Conservation (phyloP, 768 basidiomycete genomes). For the Trametes cinnabarina region DNA sequence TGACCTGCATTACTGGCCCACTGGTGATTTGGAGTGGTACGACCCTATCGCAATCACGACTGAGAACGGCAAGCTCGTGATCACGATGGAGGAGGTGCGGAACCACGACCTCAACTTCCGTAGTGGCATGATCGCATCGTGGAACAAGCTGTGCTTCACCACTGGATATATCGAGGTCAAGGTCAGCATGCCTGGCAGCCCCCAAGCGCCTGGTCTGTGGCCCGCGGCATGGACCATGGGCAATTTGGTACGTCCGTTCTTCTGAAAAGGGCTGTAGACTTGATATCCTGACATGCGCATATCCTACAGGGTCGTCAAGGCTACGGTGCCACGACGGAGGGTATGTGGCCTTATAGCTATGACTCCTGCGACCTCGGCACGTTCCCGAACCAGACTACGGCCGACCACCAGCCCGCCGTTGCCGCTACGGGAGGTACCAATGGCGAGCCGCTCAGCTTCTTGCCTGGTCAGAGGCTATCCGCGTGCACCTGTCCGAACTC, state of each 20-base stretch:
- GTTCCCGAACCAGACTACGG: conserved; percentile 72
- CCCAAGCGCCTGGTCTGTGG: conserved; percentile 72
- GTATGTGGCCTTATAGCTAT: conserved; percentile 80
- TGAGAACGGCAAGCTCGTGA: conserved; percentile 69
- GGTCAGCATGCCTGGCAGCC: conserved; percentile 70
- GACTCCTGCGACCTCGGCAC: conserved; percentile 86
- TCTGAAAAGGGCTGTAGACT: conserved; percentile 20
- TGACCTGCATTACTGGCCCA: conserved; percentile 83
- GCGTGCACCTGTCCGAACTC: conserved; percentile 84
- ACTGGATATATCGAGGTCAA: conserved; percentile 87
- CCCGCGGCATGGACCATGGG: conserved; percentile 87
- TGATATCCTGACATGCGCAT: too few species aligned
- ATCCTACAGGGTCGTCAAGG: conserved; percentile 68
- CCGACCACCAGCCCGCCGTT: conserved; percentile 55
- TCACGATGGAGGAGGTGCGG: conserved; percentile 69
- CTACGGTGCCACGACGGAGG: conserved; percentile 88
- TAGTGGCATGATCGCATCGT: conserved; percentile 79
- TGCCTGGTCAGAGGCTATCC: conserved; percentile 84
- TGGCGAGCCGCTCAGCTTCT: conserved; percentile 64
- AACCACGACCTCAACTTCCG: conserved; percentile 83
- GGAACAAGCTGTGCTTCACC: conserved; percentile 96
- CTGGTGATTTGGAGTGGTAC: conserved; percentile 85
- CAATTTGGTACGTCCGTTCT: conserved; percentile 45
- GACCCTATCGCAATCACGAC: conserved; percentile 65
- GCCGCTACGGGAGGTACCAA: conserved; percentile 49